Evolutionary conservation across 208 protist genomes (phyloP).

Genomic region (Leishmania arabica): DNA sequence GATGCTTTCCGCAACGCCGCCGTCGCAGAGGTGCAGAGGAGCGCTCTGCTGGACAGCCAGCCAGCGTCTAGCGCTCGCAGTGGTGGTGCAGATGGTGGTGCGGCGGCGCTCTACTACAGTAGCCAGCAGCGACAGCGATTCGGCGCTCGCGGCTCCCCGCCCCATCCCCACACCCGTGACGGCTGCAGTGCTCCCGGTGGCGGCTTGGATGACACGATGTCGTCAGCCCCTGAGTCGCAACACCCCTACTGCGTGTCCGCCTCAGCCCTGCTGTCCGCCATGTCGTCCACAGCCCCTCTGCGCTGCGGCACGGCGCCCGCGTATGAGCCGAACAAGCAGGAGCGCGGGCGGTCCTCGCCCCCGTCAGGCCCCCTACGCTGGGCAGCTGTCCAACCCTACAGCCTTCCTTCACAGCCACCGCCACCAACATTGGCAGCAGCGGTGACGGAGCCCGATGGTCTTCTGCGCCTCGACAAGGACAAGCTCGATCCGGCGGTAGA

Average conservation of each 20-base stretch:
- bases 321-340: not conserved
- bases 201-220: slow-evolving; percentile 17
- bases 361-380: not conserved
- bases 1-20: slow-evolving; percentile 13
- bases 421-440: not conserved
- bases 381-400: not conserved
- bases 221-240: slow-evolving; percentile 17
- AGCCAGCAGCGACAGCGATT: not conserved
- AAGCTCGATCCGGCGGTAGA: not conserved
- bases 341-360: not conserved
- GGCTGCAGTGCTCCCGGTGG: not conserved
- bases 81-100: not conserved
- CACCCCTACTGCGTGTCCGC: slow-evolving; percentile 29
- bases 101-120: not conserved
- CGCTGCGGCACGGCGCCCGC: not conserved
- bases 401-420: not conserved
- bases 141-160: not conserved
- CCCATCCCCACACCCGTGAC: not conserved
- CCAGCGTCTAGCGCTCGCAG: slow-evolving; percentile 6
- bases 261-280: slow-evolving; percentile 18
- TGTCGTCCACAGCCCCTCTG: slow-evolving; percentile 10
- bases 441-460: not conserved
- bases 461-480: not conserved
- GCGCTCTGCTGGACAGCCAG: not conserved
- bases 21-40: slow-evolving; percentile 4